Conservation (phyloP, 805 yeast genomes). For the Wickerhamomyces silvicola region DNA sequence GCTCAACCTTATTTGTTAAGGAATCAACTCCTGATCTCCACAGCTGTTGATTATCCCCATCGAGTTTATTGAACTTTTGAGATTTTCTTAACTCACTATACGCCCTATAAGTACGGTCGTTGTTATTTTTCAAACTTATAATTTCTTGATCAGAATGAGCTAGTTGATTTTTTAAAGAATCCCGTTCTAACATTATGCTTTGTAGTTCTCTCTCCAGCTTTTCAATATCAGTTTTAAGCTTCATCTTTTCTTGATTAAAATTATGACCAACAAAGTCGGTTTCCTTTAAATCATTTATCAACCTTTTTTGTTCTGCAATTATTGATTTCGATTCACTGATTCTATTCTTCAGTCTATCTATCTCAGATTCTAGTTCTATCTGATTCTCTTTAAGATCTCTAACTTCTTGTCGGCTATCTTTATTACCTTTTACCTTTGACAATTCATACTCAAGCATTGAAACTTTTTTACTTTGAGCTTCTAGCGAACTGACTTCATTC, state of each 20-base stretch:
- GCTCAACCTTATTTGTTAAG: slow-evolving; percentile 26
- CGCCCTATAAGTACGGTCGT: slow-evolving; percentile 22
- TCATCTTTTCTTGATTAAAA: background rate
- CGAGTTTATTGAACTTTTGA: slow-evolving; percentile 4
- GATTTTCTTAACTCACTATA: slow-evolving; percentile 13
- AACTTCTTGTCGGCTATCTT: slow-evolving; percentile 6
- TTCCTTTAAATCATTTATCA: slow-evolving; percentile 18
- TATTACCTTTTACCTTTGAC: slow-evolving; percentile 7
- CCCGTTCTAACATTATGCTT: slow-evolving; percentile 22
- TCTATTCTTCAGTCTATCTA: slow-evolving; percentile 9
- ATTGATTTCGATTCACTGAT: slow-evolving; percentile 17
- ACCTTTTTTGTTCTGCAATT: slow-evolving; percentile 15
- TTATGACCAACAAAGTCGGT: slow-evolving; percentile 7
- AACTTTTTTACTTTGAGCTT: slow-evolving; percentile 8
- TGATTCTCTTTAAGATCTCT: slow-evolving; percentile 4
- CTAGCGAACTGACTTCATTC: slow-evolving; percentile 4
- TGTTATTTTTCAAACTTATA: slow-evolving; percentile 24
- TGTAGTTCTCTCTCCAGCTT: slow-evolving; percentile 24
- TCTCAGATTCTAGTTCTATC: slow-evolving; percentile 12
- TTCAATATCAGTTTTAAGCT: slow-evolving; percentile 12
- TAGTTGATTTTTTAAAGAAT: slow-evolving; percentile 16
- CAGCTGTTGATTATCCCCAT: slow-evolving; percentile 10
- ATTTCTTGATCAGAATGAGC: slow-evolving; percentile 17
- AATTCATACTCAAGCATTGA: slow-evolving; percentile 7
- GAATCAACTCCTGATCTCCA: slow-evolving; percentile 26